Evolutionary conservation across 768 basidiomycete species (phyloP).

Genomic region (Chalciporus piperatus): DNA sequence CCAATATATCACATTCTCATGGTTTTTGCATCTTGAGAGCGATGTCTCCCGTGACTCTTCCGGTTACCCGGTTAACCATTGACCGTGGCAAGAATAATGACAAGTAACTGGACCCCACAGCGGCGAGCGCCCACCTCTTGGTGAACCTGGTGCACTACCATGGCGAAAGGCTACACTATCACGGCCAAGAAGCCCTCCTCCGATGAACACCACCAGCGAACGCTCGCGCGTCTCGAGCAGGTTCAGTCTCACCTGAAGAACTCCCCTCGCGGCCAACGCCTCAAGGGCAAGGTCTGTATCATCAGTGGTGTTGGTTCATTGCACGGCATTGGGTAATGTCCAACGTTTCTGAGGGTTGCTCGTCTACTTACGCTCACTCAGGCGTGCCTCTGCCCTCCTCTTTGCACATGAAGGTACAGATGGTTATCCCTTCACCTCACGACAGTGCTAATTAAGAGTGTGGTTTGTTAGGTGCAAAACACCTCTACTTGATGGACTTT

Average conservation of each 20-base stretch:
- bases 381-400: slow-evolving; percentile 67
- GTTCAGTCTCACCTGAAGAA: slow-evolving; percentile 66
- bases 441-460: slow-evolving; percentile 1
- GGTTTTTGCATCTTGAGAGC: too few species aligned
- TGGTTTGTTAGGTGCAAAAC: slow-evolving; percentile 57
- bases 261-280: slow-evolving; percentile 49
- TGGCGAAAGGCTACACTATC: slow-evolving; percentile 12
- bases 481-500: slow-evolving; percentile 76
- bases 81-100: background rate
- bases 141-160: background rate
- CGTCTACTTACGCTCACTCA: slow-evolving; percentile 30
- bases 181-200: slow-evolving; percentile 15
- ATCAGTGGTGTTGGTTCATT: slow-evolving; percentile 86
- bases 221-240: slow-evolving; percentile 61
- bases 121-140: too few species aligned
- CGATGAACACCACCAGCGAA: slow-evolving; percentile 58
- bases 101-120: background rate
- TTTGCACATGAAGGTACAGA: slow-evolving; percentile 76
- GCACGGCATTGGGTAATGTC: slow-evolving; percentile 79
- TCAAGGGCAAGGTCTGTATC: slow-evolving; percentile 79
- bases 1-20: slow-evolving; percentile 4
- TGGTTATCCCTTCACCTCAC: background rate
- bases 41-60: background rate
- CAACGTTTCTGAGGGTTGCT: slow-evolving; percentile 5
- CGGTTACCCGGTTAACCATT: background rate